A percentile compares a stretch with the other conserved stretches of the same genome.
These are phyloP conservation scores for Fusarium multiceps DNA, from an alignment of 2,329 filamentous ascomycete species.

Conservation along the genomic window DNA sequence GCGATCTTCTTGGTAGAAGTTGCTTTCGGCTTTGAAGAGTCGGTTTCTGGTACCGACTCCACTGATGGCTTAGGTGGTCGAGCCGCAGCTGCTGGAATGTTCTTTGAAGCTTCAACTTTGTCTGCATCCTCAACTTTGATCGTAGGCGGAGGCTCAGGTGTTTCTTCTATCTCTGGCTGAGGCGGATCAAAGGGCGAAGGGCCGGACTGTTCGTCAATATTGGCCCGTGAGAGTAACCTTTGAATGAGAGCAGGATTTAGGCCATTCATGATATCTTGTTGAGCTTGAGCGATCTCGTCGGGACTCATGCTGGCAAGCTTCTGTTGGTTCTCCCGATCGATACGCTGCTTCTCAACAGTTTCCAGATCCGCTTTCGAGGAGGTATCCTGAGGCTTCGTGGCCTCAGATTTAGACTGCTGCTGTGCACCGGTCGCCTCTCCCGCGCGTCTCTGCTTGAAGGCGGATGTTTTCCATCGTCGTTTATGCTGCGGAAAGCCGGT, in stretches of 20 bases:
- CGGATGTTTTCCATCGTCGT: conserved; percentile 76
- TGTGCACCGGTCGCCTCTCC: conserved; percentile 32
- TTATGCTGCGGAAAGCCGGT: conserved; percentile 92
- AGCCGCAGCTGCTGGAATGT: neutral
- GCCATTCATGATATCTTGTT: conserved; percentile 80
- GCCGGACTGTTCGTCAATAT: conserved; percentile 71
- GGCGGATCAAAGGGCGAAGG: conserved; percentile 58
- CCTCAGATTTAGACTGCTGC: conserved; percentile 4
- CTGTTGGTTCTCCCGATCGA: conserved; percentile 84
- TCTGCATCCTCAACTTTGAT: conserved; percentile 52
- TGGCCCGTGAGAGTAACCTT: conserved; percentile 79
- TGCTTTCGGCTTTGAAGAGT: neutral
- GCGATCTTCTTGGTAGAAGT: conserved; percentile 45
- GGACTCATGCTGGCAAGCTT: conserved; percentile 81
- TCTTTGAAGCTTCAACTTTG: conserved; percentile 17
- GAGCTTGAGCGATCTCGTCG: conserved; percentile 83
- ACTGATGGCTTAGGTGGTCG: conserved; percentile 3
- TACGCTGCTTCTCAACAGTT: conserved; percentile 73
- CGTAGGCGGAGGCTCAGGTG: conserved; percentile 43
- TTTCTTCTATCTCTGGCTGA: conserved; percentile 28
- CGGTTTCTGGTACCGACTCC: neutral
- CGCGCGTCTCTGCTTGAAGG: conserved; percentile 75
- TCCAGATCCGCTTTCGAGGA: conserved; percentile 46
- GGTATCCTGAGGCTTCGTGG: neutral
- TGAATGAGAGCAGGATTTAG: conserved; percentile 82